Evolutionary conservation across 352 stramenopile genomes (phyloP), one percentile per base, ranked within the genome.

Genomic region (Globisporangium cederbergense): DNA sequence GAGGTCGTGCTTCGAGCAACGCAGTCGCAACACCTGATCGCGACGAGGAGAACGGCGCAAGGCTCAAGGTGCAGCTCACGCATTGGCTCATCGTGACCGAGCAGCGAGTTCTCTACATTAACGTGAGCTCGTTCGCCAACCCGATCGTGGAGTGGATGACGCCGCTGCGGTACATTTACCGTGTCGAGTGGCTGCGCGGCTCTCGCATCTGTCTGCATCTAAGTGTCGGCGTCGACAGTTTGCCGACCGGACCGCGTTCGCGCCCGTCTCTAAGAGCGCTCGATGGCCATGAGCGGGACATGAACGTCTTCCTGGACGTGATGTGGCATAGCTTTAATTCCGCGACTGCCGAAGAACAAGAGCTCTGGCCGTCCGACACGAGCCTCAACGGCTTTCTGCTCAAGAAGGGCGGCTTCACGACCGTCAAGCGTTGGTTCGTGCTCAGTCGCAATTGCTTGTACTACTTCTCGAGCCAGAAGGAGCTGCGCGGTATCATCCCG

Each of bases 51-150:
- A 25, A 63, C 7, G 59, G 61, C 10, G 70, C 71, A 10, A 78
- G 80, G 49, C 66, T 92, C 3, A 86, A 85, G 53, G 86, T 96
- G 11, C 80, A 92, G 51, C 62, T 94, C 60, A 77, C 72, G 2
- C 88, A 96, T 65, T 96, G 88, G 88, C 66, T 95, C 32, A 95
- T 96, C 34, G 87, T 96, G 51, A 96, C 88, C 16, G 88, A 96
- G 62, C 81, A 93, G 59, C 83, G 86, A 14, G 88, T 79, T 25
- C 62, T 96, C 58, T 95, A 95, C 65, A 92, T 95, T 60, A 93
- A 92, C 58, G 86, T 95, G 2, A 82, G 81, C 3, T 93, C 81
- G 32, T 83, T 87, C 25, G 77, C 76, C 8, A 85, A 91, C 30
- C 86, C 88, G 0, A 67, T 94, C 22, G 85, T 96, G 10, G 86